Base-by-base conservation (phyloP, 2,329 filamentous ascomycete genomes). In the Fusarium vanettenii region DNA sequence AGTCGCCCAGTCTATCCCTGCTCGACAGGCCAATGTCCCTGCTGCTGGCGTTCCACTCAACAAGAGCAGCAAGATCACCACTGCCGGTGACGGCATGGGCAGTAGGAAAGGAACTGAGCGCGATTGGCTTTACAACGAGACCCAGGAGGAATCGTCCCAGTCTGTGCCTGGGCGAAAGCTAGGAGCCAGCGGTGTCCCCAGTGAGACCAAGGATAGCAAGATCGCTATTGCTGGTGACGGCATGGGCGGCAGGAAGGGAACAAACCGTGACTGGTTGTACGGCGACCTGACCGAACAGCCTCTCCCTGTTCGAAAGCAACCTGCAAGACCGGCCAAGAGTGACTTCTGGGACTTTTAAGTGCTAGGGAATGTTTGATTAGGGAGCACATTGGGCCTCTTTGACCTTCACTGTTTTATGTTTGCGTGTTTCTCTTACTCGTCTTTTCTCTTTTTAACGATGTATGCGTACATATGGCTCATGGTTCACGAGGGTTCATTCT, bases 61-160 rank as follows among this genome's bases (percentile, higher is more conserved):
- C 59, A 72, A 72, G 70, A 72, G 59, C 33, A 37, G 66, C 55
- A 71, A 69, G 69, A 85, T 86, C 41, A 83, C 82, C 61, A 88
- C 89, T 64, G 86, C 84, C 3, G 90, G 90, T 29, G 89, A 92
- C 73, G 92, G 92, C 68, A 93, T 92, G 91, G 91, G 91, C 48
- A 89, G 89, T 55, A 85, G 85, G 74, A 89, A 86, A 80, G 88
- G 87, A 48, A 83, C 86, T 29, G 82, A 87, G 50, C 84, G 88
- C 63, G 81, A 86, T 76, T 93, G 90, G 90, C 84, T 90, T n/a
- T 89, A 90, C 43, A 69, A 87, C 55, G 87, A 87, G 33, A 86
- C 87, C 27, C 84, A 86, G 22, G 72, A 86, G 64, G 75, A 80
- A n/a, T 57, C 77, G 71, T n/a, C 72, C 29, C 70, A 70, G 56